These are phyloP conservation scores for Pseudocercospora pini-densiflorae DNA, from an alignment of 2,329 filamentous ascomycete genomes.

Conservation along the genomic window DNA sequence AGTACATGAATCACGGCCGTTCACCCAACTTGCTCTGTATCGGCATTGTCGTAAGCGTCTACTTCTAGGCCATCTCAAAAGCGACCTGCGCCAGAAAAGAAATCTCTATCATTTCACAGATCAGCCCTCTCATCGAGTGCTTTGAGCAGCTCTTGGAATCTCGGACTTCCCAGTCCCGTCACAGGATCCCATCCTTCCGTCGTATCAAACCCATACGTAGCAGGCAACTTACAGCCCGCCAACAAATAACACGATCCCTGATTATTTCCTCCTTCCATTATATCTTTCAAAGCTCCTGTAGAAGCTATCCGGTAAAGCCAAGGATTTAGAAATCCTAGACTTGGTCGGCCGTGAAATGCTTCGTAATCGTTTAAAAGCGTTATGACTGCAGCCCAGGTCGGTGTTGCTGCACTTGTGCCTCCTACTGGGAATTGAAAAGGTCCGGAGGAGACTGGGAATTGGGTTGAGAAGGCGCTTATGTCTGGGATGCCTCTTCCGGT, in stretches of 20 bases:
- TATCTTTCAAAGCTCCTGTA: constrained; percentile 54
- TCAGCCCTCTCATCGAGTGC: constrained; percentile 15
- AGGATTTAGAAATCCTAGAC: constrained; percentile 58
- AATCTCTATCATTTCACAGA: neutral
- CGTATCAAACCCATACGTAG: constrained; percentile 22
- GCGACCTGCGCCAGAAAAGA: too few species aligned
- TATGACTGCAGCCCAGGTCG: constrained; percentile 62
- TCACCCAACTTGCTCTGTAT: neutral
- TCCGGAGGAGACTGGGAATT: constrained; percentile 44
- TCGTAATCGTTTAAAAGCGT: constrained; percentile 66
- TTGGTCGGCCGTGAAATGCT: constrained; percentile 52
- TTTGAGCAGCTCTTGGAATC: constrained; percentile 17
- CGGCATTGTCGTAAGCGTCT: too few species aligned
- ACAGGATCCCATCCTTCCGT: constrained; percentile 29
- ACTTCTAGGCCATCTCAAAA: too few species aligned
- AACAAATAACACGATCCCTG: constrained; percentile 24
- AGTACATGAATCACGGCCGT: neutral
- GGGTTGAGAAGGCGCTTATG: constrained; percentile 52
- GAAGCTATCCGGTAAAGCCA: constrained; percentile 59
- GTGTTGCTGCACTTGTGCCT: constrained; percentile 59
- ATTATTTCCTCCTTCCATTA: constrained; percentile 41
- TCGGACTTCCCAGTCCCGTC: constrained; percentile 28
- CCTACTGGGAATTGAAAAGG: constrained; percentile 34
- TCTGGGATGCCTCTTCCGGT: constrained; percentile 51
- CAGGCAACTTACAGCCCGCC: constrained; percentile 20